phyloP scores from a whole-genome alignment of 1,284 basidiomycete species.

The Irpex lacteus region DNA sequence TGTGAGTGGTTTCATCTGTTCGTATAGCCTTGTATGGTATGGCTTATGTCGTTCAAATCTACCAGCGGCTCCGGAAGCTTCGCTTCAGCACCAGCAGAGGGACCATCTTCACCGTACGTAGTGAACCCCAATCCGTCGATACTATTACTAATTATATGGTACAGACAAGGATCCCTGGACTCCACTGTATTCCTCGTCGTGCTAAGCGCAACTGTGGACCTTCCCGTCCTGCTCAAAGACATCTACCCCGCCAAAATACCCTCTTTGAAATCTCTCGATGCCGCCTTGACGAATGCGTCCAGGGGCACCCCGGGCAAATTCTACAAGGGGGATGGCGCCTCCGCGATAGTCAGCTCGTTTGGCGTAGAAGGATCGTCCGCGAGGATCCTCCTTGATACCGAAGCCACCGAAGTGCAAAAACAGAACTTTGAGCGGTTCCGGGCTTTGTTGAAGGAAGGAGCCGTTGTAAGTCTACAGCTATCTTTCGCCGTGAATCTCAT shows the following conservation, averaged over 20 bases:
- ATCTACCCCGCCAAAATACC: constrained; percentile 16
- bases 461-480: constrained; percentile 19
- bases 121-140: not conserved
- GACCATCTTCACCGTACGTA: constrained; percentile 3
- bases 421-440: constrained; percentile 24
- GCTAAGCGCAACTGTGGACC: constrained; percentile 19
- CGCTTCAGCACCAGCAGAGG: not conserved
- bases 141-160: not conserved
- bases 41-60: too few species aligned
- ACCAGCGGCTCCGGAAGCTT: not conserved
- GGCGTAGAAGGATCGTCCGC: constrained; percentile 21
- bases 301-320: constrained; percentile 26
- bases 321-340: constrained; percentile 25
- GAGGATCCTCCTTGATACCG: constrained; percentile 14
- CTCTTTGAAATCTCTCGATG: constrained; percentile 17
- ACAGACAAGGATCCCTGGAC: constrained; percentile 2
- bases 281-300: constrained; percentile 6
- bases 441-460: constrained; percentile 19
- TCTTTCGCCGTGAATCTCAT: not conserved
- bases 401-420: constrained; percentile 18
- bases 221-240: constrained; percentile 23
- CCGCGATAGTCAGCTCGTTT: constrained; percentile 20
- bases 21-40: too few species aligned
- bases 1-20: constrained; percentile 23
- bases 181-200: constrained; percentile 15